Base-by-base conservation (phyloP, 225 moss, liverwort and hornwort species). In the Asterella californica region DNA sequence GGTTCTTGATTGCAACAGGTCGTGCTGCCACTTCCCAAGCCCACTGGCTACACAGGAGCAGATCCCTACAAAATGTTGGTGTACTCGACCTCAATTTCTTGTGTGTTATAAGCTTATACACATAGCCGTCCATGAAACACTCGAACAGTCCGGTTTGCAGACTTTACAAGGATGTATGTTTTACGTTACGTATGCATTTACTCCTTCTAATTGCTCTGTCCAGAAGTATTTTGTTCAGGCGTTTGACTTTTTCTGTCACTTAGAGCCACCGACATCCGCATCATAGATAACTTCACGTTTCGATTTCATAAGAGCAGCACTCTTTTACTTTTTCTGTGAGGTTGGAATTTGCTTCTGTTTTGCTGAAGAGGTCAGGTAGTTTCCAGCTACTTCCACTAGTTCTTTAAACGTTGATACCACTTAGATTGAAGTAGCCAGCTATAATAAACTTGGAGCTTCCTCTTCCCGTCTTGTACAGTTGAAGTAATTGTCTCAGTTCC, bases 61-160 rank as follows among this genome's bases (percentile, higher is more conserved):
- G 92, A 91, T 72, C 87, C 83, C 70, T 95, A 90, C 83, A 99
- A 99, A 90, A 83, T 95, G 97, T 99, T 85, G 86, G 97, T 89
- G 36, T 75, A 76, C 10, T 25, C 33, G 45, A 74, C 15, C 42
- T 6, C 24, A 37, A 42, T 2, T 60, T 61, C 25, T 21, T 76
- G 21, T 34, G 17, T 65, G 1, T n/a, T 60, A 22, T 60, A 54
- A 57, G 57, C 57, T 21, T 27, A 61, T 47, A 37, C 36, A 67
- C 67, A 18, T 67, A 2, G 66, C 36, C 36, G 63, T 36, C 36
- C 15, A 7, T 67, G 67, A 37, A 67, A 67, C 67, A 18, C 18
- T 36, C 0, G 42, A 42, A 42, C 42, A 7, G 3, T 42, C 42
- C 5, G 17, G 19, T 67, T 36, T 67, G 36, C 67, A 37, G 14